Percentiles rank a stretch among this genome's conserved stretches.
phyloP scores from a whole-genome alignment of 1,284 basidiomycete species.

The Ustilago cynodontis region DNA sequence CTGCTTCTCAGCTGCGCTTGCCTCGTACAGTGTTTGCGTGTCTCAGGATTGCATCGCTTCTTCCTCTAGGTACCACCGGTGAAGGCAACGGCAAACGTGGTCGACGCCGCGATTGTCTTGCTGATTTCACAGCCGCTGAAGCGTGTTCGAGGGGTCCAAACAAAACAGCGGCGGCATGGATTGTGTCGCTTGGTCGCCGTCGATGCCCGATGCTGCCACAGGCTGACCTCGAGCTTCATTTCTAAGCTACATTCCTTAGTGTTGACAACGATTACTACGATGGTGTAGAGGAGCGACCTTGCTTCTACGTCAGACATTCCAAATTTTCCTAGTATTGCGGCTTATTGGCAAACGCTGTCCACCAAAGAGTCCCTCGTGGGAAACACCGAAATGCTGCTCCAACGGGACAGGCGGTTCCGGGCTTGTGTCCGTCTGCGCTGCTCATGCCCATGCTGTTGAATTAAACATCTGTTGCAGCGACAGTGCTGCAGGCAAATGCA shows the following conservation, averaged over 20 bases:
- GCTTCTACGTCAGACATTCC: neutral
- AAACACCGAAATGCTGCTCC: constrained; percentile 1
- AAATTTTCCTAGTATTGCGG: neutral
- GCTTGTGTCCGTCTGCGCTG: neutral
- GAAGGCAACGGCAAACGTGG: neutral
- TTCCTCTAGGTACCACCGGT: neutral
- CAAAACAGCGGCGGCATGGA: neutral
- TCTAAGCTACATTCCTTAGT: neutral
- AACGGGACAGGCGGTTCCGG: neutral
- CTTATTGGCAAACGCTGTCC: neutral
- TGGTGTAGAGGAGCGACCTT: neutral
- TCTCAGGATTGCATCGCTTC: neutral
- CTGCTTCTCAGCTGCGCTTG: neutral
- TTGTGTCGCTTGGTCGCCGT: neutral
- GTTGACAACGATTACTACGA: neutral
- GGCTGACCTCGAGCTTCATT: neutral
- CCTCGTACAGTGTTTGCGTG: neutral
- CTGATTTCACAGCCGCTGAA: neutral
- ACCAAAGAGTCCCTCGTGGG: constrained; percentile 5
- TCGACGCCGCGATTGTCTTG: neutral
- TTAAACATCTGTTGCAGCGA: constrained; percentile 7
- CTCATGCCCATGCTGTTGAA: neutral
- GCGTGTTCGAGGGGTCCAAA: neutral
- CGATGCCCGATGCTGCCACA: neutral
- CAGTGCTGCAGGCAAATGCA: neutral